Evolutionary conservation across 768 basidiomycete genomes (phyloP).

Genomic region (Harrya chromipes): DNA sequence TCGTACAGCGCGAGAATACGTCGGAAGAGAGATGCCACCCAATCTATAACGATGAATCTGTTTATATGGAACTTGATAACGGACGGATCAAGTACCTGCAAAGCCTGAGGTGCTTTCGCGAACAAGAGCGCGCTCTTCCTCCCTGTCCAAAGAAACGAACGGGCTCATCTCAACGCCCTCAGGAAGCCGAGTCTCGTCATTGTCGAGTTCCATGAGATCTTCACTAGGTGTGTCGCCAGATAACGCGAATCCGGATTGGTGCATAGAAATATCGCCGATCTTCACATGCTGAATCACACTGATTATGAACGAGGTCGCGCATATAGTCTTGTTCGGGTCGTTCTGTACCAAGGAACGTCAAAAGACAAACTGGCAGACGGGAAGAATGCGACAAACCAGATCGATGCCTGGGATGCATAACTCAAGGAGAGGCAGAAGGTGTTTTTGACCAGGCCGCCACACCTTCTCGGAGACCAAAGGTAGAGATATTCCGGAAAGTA

Average conservation of each 20-base stretch:
- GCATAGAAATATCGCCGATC: slow-evolving; percentile 70
- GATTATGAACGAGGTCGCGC: slow-evolving; percentile 75
- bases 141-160: slow-evolving; percentile 42
- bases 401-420: slow-evolving; percentile 91
- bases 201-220: slow-evolving; percentile 53
- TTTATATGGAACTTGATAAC: neutral
- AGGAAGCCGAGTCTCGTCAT: slow-evolving; percentile 45
- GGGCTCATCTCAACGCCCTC: slow-evolving; percentile 42
- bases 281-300: slow-evolving; percentile 72
- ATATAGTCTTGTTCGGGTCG: slow-evolving; percentile 77
- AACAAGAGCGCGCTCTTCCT: slow-evolving; percentile 70
- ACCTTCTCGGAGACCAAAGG: slow-evolving; percentile 73
- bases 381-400: slow-evolving; percentile 45
- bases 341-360: slow-evolving; percentile 44
- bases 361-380: neutral
- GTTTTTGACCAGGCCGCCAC: slow-evolving; percentile 87
- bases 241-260: slow-evolving; percentile 53
- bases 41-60: slow-evolving; percentile 47
- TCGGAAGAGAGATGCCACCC: slow-evolving; percentile 75
- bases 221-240: slow-evolving; percentile 52
- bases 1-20: slow-evolving; percentile 81
- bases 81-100: slow-evolving; percentile 48
- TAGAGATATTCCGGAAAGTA: slow-evolving; percentile 72
- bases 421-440: slow-evolving; percentile 83
- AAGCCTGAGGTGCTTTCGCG: slow-evolving; percentile 78